Percentiles rank a stretch among this genome's conserved stretches.
Evolutionary conservation across 1,139 yeast genomes (phyloP).

Genomic region (Taphrina populina): DNA sequence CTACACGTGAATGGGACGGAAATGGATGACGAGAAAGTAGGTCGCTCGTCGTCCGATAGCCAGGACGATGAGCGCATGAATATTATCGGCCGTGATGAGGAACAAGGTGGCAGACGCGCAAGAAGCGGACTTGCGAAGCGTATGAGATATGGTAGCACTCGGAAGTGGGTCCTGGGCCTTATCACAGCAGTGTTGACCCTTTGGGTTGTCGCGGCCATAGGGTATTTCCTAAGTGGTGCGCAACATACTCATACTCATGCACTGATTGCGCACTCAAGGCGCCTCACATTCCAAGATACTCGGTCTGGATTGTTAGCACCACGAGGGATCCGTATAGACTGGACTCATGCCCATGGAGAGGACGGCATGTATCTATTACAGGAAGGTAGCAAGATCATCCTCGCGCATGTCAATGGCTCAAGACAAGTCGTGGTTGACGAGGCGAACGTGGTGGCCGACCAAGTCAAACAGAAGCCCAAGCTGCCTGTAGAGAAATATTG

Average conservation of each 20-base stretch:
- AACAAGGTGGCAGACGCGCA: background rate
- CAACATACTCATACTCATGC: constrained; percentile 16
- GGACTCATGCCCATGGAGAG: constrained; percentile 30
- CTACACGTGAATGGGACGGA: background rate
- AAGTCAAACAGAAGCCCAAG: constrained; percentile 2
- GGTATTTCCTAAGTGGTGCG: constrained; percentile 10
- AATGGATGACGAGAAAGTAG: constrained; percentile 3
- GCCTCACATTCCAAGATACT: constrained; percentile 9
- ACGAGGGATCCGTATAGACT: constrained; percentile 13
- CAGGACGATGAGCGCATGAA: background rate
- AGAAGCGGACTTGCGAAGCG: background rate
- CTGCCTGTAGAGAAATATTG: constrained; percentile 15
- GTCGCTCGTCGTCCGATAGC: constrained; percentile 1
- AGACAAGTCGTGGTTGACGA: constrained; percentile 12
- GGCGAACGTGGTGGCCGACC: constrained; percentile 11
- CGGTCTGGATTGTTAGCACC: constrained; percentile 7
- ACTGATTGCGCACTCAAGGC: constrained; percentile 19
- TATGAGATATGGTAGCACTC: background rate
- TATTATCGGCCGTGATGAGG: constrained; percentile 3
- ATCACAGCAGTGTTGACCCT: background rate
- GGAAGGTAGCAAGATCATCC: background rate
- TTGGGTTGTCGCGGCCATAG: constrained; percentile 11
- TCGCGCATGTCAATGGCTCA: constrained; percentile 28
- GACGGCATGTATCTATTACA: constrained; percentile 28
- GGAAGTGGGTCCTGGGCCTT: background rate